phyloP scores from a whole-genome alignment of 192 early-diverging fungal species.

The Chytriomyces confervae region DNA sequence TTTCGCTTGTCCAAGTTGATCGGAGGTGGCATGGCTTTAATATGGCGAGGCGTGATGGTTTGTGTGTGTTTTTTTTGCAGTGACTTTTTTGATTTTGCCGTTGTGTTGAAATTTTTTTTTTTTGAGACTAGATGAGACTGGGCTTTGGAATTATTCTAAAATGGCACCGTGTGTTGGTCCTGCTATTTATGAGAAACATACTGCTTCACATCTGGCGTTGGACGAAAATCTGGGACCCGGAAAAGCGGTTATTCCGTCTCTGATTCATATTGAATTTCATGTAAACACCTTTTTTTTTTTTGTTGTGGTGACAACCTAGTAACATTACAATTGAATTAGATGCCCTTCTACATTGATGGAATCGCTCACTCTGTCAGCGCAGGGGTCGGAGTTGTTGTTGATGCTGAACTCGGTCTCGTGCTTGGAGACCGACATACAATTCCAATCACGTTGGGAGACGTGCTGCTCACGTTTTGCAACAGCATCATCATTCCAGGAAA shows the following conservation, averaged over 20 bases:
- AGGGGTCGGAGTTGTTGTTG: conserved; percentile 57
- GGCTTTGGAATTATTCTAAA: conserved; percentile 77
- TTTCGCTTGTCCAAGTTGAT: conserved; percentile 48
- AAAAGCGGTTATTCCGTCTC: conserved; percentile 73
- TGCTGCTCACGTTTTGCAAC: conserved; percentile 84
- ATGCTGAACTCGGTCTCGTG: conserved; percentile 76
- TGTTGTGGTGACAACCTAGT: too few species aligned
- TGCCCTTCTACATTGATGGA: conserved; percentile 63
- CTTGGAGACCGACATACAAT: conserved; percentile 79
- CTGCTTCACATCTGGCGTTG: conserved; percentile 70
- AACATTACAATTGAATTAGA: not conserved
- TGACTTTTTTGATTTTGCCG: not conserved
- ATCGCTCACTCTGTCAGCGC: conserved; percentile 57
- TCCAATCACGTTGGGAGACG: conserved; percentile 77
- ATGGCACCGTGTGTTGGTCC: conserved; percentile 62
- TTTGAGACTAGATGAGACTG: conserved; percentile 56
- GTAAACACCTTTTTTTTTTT: too few species aligned
- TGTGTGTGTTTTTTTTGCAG: not conserved
- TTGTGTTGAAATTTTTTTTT: not conserved
- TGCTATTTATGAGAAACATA: conserved; percentile 66
- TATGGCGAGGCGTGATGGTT: conserved; percentile 64
- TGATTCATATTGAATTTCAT: conserved; percentile 83
- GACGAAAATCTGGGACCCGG: conserved; percentile 69
- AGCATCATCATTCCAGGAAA: conserved; percentile 82
- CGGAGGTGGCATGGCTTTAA: conserved; percentile 51